Percentiles rank a stretch among this genome's conserved stretches.
These are phyloP conservation scores for Colletotrichum filicis DNA, from an alignment of 2,329 filamentous ascomycete genomes.

Conservation along the genomic window DNA sequence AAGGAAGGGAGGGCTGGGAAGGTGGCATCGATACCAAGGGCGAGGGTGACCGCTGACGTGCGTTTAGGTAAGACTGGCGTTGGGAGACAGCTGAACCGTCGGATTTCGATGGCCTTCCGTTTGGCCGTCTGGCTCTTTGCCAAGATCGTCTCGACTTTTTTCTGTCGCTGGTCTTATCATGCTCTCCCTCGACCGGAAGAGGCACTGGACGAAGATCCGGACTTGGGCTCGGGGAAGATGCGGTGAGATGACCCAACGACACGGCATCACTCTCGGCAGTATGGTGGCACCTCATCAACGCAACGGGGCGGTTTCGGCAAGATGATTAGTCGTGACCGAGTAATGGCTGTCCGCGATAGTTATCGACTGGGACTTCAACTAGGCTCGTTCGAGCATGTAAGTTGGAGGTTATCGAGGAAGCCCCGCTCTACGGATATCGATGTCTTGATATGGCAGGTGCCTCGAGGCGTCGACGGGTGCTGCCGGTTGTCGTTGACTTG, in stretches of 20 bases:
- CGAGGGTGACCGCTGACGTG: neutral
- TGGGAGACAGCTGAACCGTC: neutral
- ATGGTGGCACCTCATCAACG: neutral
- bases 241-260: neutral
- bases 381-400: neutral
- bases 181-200: neutral
- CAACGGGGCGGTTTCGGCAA: neutral
- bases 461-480: neutral
- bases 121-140: neutral
- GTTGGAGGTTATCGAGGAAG: neutral
- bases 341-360: neutral
- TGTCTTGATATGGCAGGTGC: neutral
- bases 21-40: neutral
- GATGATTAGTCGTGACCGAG: no score
- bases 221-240: slow-evolving; percentile 3
- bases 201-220: neutral
- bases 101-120: slow-evolving; percentile 5
- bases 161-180: neutral
- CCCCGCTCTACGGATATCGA: no score
- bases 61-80: neutral
- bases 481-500: neutral
- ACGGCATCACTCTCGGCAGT: neutral
- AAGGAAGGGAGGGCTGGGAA: neutral
- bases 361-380: no score
- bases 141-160: slow-evolving; percentile 19